These are phyloP conservation scores for Lachnum nothofagi DNA, from an alignment of 2,329 filamentous ascomycete species.

Conservation along the genomic window DNA sequence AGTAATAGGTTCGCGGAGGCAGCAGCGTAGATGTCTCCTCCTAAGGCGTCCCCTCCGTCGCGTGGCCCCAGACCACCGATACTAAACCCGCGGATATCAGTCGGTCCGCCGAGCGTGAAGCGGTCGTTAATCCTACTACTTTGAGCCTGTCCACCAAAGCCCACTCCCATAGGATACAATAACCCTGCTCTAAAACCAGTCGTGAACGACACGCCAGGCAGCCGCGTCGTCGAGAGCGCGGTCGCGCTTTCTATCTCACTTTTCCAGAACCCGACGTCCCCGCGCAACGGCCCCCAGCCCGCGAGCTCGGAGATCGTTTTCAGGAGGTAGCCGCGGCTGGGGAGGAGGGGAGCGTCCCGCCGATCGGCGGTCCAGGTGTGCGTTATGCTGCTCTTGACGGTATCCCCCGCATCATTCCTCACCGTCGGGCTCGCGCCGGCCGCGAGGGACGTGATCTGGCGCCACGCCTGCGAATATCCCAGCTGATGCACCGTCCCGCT, in stretches of 20 bases:
- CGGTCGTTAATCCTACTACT: slow-evolving; percentile 86
- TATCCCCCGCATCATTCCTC: slow-evolving; percentile 80
- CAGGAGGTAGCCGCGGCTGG: slow-evolving; percentile 73
- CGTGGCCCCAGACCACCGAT: slow-evolving; percentile 83
- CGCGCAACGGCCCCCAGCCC: slow-evolving; percentile 74
- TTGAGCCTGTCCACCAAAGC: slow-evolving; percentile 47
- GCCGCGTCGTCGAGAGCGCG: slow-evolving; percentile 68
- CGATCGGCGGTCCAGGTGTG: slow-evolving; percentile 77
- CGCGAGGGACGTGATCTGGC: slow-evolving; percentile 77
- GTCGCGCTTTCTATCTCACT: slow-evolving; percentile 78
- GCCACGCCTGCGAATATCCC: slow-evolving; percentile 77
- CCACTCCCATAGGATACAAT: slow-evolving; percentile 72
- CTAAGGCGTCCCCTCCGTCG: slow-evolving; percentile 79
- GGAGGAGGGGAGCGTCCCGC: slow-evolving; percentile 79
- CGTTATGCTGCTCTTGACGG: slow-evolving; percentile 78
- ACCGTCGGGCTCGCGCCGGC: slow-evolving; percentile 74
- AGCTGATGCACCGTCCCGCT: slow-evolving; percentile 69
- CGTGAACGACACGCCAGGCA: slow-evolving; percentile 75
- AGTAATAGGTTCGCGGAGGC: slow-evolving; percentile 81
- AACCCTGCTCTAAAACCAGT: slow-evolving; percentile 76
- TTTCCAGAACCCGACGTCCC: slow-evolving; percentile 92
- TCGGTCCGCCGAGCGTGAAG: slow-evolving; percentile 90
- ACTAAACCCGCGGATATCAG: slow-evolving; percentile 89
- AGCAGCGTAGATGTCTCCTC: slow-evolving; percentile 87
- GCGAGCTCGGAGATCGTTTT: slow-evolving; percentile 79